Evolutionary conservation across 148 eudicot species (phyloP).

Genomic region (Dysphania ambrosioides): DNA sequence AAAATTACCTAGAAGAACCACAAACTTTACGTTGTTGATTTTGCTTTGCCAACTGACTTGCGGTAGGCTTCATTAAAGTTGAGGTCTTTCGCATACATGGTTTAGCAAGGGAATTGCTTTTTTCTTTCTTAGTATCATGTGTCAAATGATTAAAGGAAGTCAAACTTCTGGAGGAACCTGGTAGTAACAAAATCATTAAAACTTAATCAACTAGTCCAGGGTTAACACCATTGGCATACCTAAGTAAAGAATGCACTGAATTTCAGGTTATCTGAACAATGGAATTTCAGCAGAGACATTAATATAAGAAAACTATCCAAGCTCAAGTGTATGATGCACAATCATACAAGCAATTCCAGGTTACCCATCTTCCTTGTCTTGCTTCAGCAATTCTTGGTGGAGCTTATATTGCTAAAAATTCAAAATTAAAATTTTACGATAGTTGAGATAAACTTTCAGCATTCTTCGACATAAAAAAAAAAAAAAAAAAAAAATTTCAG

Average conservation of each 20-base stretch:
- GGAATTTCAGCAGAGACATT: not conserved
- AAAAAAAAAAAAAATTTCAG: too few relatives aligned
- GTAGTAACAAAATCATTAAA: conserved; percentile 10
- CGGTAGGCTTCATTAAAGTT: conserved; percentile 92
- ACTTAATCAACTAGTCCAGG: not conserved
- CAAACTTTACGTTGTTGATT: conserved; percentile 45
- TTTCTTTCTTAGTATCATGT: conserved; percentile 34
- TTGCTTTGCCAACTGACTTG: conserved; percentile 90
- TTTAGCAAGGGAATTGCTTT: conserved; percentile 37
- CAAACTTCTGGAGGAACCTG: conserved; percentile 47
- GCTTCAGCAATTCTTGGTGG: not conserved
- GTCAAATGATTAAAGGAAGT: conserved; percentile 41
- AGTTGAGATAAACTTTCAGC: not conserved
- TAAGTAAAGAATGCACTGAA: not conserved
- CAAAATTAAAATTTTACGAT: not conserved
- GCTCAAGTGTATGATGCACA: not conserved
- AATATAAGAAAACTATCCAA: not conserved
- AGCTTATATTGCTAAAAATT: not conserved
- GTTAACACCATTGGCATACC: not conserved
- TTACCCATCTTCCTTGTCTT: not conserved
- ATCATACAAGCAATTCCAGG: not conserved
- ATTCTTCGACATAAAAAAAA: not conserved
- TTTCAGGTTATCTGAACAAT: not conserved
- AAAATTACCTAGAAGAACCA: conserved; percentile 47
- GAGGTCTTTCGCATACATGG: conserved; percentile 57